Evolutionary conservation across 2,329 filamentous ascomycete species (phyloP).

Genomic region (Blastomyces gilchristii): DNA sequence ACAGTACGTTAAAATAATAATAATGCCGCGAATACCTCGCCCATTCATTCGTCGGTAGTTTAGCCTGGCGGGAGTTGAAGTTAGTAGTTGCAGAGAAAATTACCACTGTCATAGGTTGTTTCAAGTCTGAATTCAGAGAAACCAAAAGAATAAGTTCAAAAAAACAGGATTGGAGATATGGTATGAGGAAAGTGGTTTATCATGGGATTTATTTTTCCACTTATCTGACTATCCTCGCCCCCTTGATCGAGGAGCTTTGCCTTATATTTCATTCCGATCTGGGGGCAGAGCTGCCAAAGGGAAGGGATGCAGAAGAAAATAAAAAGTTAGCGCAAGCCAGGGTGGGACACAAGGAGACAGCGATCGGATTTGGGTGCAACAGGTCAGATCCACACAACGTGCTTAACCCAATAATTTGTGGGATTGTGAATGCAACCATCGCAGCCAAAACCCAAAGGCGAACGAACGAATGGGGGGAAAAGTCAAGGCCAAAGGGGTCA

Average conservation of each 20-base stretch:
- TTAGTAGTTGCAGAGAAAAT: background rate
- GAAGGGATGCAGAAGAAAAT: background rate
- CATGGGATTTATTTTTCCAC: background rate
- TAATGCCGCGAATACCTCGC: background rate
- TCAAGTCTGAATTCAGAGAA: background rate
- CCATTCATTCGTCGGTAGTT: background rate
- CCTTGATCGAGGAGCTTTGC: background rate
- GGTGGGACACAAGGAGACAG: background rate
- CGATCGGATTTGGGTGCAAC: background rate
- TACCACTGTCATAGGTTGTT: background rate
- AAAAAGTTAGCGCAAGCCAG: background rate
- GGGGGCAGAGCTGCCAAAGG: background rate
- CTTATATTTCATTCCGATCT: background rate
- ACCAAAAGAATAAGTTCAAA: background rate
- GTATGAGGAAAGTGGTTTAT: background rate
- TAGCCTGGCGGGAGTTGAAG: background rate
- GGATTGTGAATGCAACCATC: conserved; percentile 4
- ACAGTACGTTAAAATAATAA: background rate
- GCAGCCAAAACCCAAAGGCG: background rate
- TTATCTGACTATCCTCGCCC: background rate
- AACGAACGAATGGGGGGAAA: background rate
- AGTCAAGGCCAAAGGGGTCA: background rate
- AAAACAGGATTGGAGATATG: background rate
- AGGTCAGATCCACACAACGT: conserved; percentile 4
- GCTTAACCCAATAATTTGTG: conserved; percentile 5